Base-by-base conservation (phyloP, 768 basidiomycete species). In the Termitomyces sp. region DNA sequence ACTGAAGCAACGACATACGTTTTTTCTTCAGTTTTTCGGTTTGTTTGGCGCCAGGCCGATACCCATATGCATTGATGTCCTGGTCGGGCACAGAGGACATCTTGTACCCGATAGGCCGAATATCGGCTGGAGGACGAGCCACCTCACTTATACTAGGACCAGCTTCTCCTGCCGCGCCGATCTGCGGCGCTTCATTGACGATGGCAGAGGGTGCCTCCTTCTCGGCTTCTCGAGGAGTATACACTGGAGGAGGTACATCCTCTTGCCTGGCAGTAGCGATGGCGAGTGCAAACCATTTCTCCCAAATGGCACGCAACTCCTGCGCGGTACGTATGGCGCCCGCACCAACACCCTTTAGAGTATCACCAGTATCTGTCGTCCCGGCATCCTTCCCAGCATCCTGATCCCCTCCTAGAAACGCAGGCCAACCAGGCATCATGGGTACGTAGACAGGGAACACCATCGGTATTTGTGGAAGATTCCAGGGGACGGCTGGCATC, bases 381-480 rank as follows among this genome's bases (percentile, higher is more conserved):
- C 36, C 40, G 27, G 68, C 73, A 33, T 71, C 67, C 53, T 70
- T 72, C 40, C 62, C 69, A n/a, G 65, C 67, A 32, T 65, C 66
- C 22, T 71, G 67, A 40, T 77, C 77, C 14, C 81, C 83, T 53
- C 84, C 81, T 56, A 87, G 75, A 70, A 91, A 83, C 18, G 85
- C 80, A 1, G 84, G 79, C 84, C 84, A 87, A 22, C 75, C 79
- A 33, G 87, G 82, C 67, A 78, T 79, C 68, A 79, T 78, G 4
- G 91, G 89, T 16, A 92, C 84, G 58, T 86, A 81, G 24, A 92
- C 81, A 18, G 91, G 90, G 80, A 93, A 92, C 13, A 89, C 88
- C 72, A 89, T 77, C 2, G 87, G 87, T 56, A 89, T 78, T 60
- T 88, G 87, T 5, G 86, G 85, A 16, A 88, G 67, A 45, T 68